These are phyloP conservation scores for Dryadomyces sulphureus DNA, from an alignment of 2,329 filamentous ascomycete genomes.

Conservation along the genomic window DNA sequence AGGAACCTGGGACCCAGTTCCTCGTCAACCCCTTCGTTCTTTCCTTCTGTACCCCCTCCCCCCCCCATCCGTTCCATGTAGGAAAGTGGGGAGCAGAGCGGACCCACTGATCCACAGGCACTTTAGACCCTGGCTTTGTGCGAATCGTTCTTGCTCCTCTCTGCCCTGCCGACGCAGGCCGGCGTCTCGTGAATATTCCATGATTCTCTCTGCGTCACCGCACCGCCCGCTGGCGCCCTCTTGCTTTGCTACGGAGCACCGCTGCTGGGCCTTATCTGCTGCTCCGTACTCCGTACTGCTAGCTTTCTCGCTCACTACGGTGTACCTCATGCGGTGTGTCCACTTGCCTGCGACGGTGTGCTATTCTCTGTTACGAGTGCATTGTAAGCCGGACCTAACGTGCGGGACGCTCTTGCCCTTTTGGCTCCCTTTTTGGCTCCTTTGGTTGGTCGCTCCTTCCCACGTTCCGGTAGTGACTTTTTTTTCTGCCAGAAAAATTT, in stretches of 20 bases:
- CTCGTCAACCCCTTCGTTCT: slow-evolving; percentile 3
- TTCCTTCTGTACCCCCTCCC: background rate
- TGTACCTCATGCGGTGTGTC: background rate
- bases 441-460: background rate
- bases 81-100: background rate
- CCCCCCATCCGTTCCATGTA: slow-evolving; percentile 1
- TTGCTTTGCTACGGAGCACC: background rate
- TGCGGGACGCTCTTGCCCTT: background rate
- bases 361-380: background rate
- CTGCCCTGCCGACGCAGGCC: slow-evolving; percentile 1
- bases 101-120: slow-evolving; percentile 3
- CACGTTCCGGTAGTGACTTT: background rate
- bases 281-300: background rate
- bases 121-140: background rate
- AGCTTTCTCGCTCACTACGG: too few species aligned
- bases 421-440: background rate
- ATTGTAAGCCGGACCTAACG: background rate
- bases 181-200: slow-evolving; percentile 5
- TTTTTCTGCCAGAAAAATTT: background rate
- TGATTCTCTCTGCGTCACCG: slow-evolving; percentile 1
- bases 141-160: background rate
- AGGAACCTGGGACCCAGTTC: background rate
- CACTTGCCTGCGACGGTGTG: too few species aligned
- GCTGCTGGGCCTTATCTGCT: background rate
- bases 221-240: background rate